These are phyloP conservation scores for Hypsizygus marmoreus DNA, from an alignment of 768 basidiomycete species.

Conservation along the genomic window DNA sequence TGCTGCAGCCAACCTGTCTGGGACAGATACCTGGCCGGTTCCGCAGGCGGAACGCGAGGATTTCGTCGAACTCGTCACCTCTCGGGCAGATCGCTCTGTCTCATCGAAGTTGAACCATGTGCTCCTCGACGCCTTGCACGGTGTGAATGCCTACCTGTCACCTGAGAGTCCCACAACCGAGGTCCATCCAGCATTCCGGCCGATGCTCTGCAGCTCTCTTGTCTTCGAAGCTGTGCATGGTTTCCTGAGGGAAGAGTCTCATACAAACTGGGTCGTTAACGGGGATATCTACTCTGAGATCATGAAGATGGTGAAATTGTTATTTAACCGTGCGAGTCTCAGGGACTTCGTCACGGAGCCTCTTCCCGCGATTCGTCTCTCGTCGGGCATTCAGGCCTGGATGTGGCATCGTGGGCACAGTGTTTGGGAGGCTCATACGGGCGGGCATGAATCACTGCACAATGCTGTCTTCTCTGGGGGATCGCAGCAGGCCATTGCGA, in stretches of 20 bases:
- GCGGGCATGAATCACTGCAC: constrained; percentile 1
- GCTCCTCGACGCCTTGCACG: too few species aligned
- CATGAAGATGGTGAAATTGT: neutral
- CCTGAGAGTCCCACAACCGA: too few species aligned
- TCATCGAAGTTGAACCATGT: too few species aligned
- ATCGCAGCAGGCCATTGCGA: neutral
- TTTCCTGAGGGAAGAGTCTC: neutral
- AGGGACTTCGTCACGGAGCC: neutral
- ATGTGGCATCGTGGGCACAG: constrained; percentile 1
- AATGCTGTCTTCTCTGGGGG: neutral
- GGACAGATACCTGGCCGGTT: constrained; percentile 1
- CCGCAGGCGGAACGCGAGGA: neutral
- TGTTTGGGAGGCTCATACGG: neutral
- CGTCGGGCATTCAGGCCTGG: constrained; percentile 9
- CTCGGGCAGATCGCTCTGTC: too few species aligned
- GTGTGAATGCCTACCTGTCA: too few species aligned
- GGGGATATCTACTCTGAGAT: constrained; percentile 5
- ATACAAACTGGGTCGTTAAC: constrained; percentile 11
- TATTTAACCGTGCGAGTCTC: neutral
- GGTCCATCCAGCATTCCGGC: too few species aligned
- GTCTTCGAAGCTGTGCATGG: constrained; percentile 1
- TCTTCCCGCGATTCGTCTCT: constrained; percentile 2
- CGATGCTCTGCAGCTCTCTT: constrained; percentile 1
- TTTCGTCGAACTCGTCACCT: constrained; percentile 6
- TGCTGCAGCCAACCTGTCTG: neutral